Percentiles rank a stretch among this genome's conserved stretches.
These are phyloP conservation scores for Marasmius sp. DNA, from an alignment of 1,284 basidiomycete genomes.

Conservation along the genomic window DNA sequence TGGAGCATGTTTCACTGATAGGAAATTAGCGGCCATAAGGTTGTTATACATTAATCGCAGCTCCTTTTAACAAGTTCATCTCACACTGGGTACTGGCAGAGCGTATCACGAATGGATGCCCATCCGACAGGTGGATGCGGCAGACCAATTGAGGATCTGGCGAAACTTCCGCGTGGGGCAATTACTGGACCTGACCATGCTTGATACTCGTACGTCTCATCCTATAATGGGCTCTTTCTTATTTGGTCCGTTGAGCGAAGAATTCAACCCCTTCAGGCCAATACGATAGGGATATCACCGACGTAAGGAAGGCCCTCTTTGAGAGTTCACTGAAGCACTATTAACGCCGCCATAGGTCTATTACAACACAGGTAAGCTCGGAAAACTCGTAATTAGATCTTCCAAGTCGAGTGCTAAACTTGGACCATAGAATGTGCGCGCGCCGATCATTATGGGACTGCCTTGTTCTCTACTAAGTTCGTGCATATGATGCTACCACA, in stretches of 20 bases:
- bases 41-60: not conserved
- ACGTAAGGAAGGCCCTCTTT: constrained; percentile 32
- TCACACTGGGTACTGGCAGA: constrained; percentile 15
- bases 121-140: constrained; percentile 60
- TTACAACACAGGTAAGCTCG: constrained; percentile 50
- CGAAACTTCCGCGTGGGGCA: constrained; percentile 66
- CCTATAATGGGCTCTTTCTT: not conserved
- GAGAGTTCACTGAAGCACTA: not conserved
- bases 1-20: constrained; percentile 60
- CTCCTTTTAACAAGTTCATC: not conserved
- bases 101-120: constrained; percentile 76
- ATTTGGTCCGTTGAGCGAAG: not conserved
- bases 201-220: constrained; percentile 52
- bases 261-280: constrained; percentile 35
- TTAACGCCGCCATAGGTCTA: constrained; percentile 36
- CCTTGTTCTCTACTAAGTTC: not conserved
- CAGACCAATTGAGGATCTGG: constrained; percentile 67
- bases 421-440: not conserved
- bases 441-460: not conserved
- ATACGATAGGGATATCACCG: constrained; percentile 66
- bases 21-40: constrained; percentile 60
- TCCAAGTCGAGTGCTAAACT: not conserved
- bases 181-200: constrained; percentile 57
- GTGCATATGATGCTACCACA: constrained; percentile 10
- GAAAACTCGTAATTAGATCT: not conserved